Percentiles rank a stretch among this genome's conserved stretches.
Conservation (phyloP, 768 basidiomycete genomes). For the Mycena sanguinolenta region DNA sequence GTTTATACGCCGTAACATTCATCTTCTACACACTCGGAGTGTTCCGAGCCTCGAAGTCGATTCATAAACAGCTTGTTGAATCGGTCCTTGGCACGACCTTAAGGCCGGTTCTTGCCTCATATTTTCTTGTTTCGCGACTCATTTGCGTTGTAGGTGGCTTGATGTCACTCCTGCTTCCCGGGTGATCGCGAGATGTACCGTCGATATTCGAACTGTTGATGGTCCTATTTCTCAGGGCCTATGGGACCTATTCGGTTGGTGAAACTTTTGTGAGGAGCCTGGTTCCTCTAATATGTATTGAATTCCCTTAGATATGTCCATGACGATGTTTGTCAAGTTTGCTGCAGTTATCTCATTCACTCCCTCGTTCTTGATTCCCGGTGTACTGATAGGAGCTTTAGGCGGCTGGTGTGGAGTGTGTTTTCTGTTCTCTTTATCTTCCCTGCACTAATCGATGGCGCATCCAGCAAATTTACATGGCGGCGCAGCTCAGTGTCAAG, state of each 20-base stretch:
- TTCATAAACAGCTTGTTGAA: slow-evolving; percentile 66
- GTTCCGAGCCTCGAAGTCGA: slow-evolving; percentile 65
- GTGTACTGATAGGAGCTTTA: slow-evolving; percentile 54
- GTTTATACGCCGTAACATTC: slow-evolving; percentile 50
- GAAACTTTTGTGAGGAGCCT: not conserved
- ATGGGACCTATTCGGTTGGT: slow-evolving; percentile 37
- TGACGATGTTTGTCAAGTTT: slow-evolving; percentile 58
- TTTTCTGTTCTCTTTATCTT: not conserved
- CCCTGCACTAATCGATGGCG: not conserved
- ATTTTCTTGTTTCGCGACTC: not conserved
- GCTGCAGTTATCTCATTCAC: slow-evolving; percentile 58
- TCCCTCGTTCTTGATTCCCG: slow-evolving; percentile 62
- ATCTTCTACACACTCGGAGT: slow-evolving; percentile 61
- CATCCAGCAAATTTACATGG: slow-evolving; percentile 24
- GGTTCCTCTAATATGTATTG: too few relatives aligned
- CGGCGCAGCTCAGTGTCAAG: slow-evolving; percentile 62
- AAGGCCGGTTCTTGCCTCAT: not conserved
- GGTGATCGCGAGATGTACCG: slow-evolving; percentile 75
- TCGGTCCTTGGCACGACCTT: slow-evolving; percentile 69
- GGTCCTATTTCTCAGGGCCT: slow-evolving; percentile 47
- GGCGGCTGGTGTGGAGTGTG: slow-evolving; percentile 56
- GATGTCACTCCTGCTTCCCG: slow-evolving; percentile 62
- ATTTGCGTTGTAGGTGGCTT: slow-evolving; percentile 55
- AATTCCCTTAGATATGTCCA: slow-evolving; percentile 45
- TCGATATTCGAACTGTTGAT: slow-evolving; percentile 76